A percentile compares a stretch with the other conserved stretches of the same genome.
phyloP scores from a whole-genome alignment of 139 green algal species.

The Chlorella sorokiniana region DNA sequence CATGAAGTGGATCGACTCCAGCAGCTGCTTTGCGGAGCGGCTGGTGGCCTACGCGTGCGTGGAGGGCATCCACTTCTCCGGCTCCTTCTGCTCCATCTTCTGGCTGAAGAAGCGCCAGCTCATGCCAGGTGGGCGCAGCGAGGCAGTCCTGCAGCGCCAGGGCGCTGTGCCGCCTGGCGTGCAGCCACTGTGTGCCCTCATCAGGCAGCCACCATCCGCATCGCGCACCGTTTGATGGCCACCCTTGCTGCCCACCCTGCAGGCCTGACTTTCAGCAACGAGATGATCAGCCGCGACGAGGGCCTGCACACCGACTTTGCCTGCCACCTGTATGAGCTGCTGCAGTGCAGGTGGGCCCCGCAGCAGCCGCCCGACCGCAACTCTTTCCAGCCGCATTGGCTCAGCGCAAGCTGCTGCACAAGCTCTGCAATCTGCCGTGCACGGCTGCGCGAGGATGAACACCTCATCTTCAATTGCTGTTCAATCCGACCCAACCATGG shows the following conservation, averaged over 20 bases:
- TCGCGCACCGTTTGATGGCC: background rate
- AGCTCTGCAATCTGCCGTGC: background rate
- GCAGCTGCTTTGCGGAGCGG: conserved; percentile 66
- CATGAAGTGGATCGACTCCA: conserved; percentile 87
- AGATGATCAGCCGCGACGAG: conserved; percentile 83
- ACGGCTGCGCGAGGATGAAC: conserved; percentile 27
- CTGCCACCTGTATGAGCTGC: conserved; percentile 67
- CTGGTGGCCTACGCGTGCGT: conserved; percentile 82
- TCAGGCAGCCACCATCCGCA: too few species aligned
- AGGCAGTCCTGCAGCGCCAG: too few species aligned
- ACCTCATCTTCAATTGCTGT: conserved; percentile 45
- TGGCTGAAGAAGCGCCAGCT: conserved; percentile 81
- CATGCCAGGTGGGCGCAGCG: conserved; percentile 57
- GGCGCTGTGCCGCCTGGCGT: too few species aligned
- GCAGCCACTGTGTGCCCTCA: too few species aligned
- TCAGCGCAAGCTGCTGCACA: background rate
- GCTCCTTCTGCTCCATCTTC: conserved; percentile 81
- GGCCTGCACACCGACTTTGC: conserved; percentile 83
- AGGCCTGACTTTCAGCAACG: conserved; percentile 80
- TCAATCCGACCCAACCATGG: conserved; percentile 50
- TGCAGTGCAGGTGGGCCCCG: conserved; percentile 49
- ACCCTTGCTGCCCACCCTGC: background rate
- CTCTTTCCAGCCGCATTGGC: background rate
- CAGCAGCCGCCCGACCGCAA: too few species aligned
- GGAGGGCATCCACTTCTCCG: conserved; percentile 82